Conservation (phyloP, 345 rosid genomes). For the Nasturtium officinale region DNA sequence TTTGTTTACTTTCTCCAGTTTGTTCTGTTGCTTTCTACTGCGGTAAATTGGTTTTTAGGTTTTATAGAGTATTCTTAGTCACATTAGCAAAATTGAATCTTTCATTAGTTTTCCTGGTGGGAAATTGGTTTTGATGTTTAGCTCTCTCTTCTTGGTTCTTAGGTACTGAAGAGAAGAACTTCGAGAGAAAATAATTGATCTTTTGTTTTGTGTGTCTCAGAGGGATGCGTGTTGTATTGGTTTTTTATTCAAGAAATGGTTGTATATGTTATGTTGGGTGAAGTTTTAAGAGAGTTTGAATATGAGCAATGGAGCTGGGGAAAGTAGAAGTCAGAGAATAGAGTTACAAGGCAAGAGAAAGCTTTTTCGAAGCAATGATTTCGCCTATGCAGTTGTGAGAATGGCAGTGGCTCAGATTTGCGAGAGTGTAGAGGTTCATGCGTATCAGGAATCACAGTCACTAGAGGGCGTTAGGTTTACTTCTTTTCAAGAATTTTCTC, state of each 20-base stretch:
- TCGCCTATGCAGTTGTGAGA: constrained; percentile 54
- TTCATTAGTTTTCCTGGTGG: background rate
- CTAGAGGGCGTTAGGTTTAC: constrained; percentile 72
- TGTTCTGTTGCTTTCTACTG: constrained; percentile 2
- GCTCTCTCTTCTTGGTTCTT: background rate
- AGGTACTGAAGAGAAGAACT: constrained; percentile 17
- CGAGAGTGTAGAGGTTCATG: constrained; percentile 68
- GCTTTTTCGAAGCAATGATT: constrained; percentile 49
- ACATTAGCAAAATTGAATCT: constrained; percentile 6
- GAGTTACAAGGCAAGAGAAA: constrained; percentile 46
- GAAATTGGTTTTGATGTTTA: constrained; percentile 4
- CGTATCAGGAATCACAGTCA: constrained; percentile 67
- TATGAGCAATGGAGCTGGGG: constrained; percentile 86
- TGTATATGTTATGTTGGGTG: constrained; percentile 33
- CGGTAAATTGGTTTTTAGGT: constrained; percentile 37
- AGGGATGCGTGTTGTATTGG: constrained; percentile 37
- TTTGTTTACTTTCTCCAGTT: constrained; percentile 8
- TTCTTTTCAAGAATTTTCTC: constrained; percentile 77
- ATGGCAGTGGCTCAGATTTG: constrained; percentile 80
- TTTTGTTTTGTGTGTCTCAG: constrained; percentile 20
- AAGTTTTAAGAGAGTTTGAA: constrained; percentile 73
- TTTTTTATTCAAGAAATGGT: constrained; percentile 43
- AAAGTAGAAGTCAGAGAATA: constrained; percentile 54
- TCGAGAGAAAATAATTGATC: constrained; percentile 11
- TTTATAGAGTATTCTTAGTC: constrained; percentile 2